Percentiles rank a stretch among this genome's conserved stretches.
Conservation (phyloP, 495 filamentous ascomycete genomes). For the Hypomontagnella submonticulosa region DNA sequence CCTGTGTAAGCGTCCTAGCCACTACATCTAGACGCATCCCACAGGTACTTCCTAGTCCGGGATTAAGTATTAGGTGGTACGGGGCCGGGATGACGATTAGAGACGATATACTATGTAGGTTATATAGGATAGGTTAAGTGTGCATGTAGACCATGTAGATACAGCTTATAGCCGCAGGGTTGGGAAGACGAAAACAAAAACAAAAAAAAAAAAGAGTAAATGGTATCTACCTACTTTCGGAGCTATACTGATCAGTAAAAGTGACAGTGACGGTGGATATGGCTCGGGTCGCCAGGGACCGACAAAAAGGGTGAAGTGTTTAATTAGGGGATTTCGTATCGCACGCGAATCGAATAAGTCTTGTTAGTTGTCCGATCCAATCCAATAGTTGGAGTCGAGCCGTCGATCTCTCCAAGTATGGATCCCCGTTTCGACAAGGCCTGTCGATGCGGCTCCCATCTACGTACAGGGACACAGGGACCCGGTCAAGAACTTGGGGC, state of each 20-base stretch:
- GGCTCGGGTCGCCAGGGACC: constrained; percentile 9
- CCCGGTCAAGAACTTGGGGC: constrained; percentile 17
- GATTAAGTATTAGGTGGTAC: no score
- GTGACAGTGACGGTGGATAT: constrained; percentile 1
- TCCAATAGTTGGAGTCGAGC: constrained; percentile 41
- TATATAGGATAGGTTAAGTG: no score
- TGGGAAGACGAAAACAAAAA: no score
- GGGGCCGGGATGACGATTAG: no score
- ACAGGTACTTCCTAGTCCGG: no score
- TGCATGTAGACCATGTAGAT: no score
- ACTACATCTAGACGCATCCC: no score
- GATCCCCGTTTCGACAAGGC: constrained; percentile 38
- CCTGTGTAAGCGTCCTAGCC: no score
- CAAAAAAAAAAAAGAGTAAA: no score
- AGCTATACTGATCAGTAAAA: background rate
- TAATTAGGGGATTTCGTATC: constrained; percentile 42
- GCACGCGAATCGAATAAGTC: constrained; percentile 43
- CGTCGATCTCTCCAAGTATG: constrained; percentile 45
- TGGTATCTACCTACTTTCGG: background rate
- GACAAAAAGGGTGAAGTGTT: constrained; percentile 30
- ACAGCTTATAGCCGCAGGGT: no score
- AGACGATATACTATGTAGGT: no score
- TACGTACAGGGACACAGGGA: constrained; percentile 23
- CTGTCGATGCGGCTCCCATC: constrained; percentile 45
- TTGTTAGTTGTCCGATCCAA: constrained; percentile 34